Evolutionary conservation across 2,329 filamentous ascomycete genomes (phyloP), one percentile per base, ranked within the genome.

Genomic region (Emergomyces pasteurianus): DNA sequence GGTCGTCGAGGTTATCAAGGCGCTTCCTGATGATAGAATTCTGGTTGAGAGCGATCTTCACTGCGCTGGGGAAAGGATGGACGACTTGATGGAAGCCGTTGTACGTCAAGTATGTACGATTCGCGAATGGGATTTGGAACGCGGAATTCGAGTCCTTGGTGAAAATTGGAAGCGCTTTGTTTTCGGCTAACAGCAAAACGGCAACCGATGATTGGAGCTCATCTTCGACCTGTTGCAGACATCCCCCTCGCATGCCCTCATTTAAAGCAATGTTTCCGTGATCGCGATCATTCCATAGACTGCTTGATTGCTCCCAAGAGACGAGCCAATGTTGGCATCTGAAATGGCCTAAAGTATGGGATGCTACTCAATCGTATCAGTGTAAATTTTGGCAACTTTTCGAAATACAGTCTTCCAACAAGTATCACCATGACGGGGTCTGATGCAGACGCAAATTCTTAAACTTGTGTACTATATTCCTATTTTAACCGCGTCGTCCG

Each of bases 41-140:
- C 79, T 99, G 23, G 81, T 95, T 2, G 94, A 99, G 74, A 97
- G 91, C 71, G 94, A 99, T 73, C 72, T 96, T 62, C 90, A 97
- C 72, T 82, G 77, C 23, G 94, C 92, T 0, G 94, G 94, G 0
- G 79, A 85, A 0, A 77, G 81, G 58, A 95, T 97, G 89, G 94
- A 97, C 70, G 74, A 77, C 2, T 77, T 84, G 62, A 75, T 99
- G 14, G 88, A 92, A 70, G 82, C 88, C 53, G 87, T 92, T 63
- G 84, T 88, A 60, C 79, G 86, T n/a, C 84, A 81, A 63, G 82
- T 97, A 5, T 96, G 92, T 69, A 73, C 81, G 56, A 78, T 91
- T 53, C 94, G 91, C 66, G 85, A 82, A 1, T 97, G 94, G 92
- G 71, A 73, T 0, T 72, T 96, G 61, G 81, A 87, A 52, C 79